phyloP scores from a whole-genome alignment of 768 basidiomycete genomes.

The Agrocybe pediades region DNA sequence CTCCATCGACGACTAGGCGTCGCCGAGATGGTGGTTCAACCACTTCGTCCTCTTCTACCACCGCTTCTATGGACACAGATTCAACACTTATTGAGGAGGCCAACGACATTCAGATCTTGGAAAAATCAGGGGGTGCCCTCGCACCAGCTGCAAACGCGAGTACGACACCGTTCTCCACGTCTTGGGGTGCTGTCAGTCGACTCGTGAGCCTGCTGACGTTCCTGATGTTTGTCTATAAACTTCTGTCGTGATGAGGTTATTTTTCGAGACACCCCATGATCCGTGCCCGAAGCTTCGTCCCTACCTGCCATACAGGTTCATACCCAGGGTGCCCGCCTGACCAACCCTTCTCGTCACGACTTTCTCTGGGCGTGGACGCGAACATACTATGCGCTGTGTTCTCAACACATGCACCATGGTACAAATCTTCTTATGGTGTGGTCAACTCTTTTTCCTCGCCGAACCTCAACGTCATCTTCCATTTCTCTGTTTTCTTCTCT shows the following conservation, averaged over 20 bases:
- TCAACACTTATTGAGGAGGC: constrained; percentile 2
- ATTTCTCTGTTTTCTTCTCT: neutral
- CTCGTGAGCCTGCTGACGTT: constrained; percentile 26
- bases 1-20: neutral
- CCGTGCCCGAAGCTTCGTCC: neutral
- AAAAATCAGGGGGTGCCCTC: neutral
- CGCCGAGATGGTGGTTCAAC: neutral
- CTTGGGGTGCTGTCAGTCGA: constrained; percentile 25
- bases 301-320: no score
- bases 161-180: constrained; percentile 21
- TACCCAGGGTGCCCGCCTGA: no score
- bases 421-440: neutral
- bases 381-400: no score
- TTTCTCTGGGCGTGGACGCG: neutral
- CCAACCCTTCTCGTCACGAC: neutral
- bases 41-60: constrained; percentile 3
- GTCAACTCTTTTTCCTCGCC: neutral
- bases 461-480: neutral
- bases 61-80: constrained; percentile 1
- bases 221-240: constrained; percentile 27
- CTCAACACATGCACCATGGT: neutral
- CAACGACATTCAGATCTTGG: neutral
- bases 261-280: neutral
- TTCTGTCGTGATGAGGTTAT: constrained; percentile 22
- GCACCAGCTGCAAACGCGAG: constrained; percentile 9